Evolutionary conservation across 805 yeast species (phyloP).

Genomic region (Metschnikowia santaceciliae): DNA sequence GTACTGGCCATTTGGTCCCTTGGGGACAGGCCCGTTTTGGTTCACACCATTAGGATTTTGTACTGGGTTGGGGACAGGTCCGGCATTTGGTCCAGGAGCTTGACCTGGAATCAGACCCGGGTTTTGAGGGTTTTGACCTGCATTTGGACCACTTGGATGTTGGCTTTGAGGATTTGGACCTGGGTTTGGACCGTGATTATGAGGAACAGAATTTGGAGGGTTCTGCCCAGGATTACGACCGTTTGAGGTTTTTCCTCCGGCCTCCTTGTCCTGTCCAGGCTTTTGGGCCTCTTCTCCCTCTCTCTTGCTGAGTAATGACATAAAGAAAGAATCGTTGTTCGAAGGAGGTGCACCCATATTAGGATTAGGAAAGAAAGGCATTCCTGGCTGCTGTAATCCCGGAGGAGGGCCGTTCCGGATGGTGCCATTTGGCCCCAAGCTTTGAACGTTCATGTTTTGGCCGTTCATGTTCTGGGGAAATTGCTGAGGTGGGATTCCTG

Average conservation of each 20-base stretch:
- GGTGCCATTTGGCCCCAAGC: not conserved
- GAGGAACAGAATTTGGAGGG: not conserved
- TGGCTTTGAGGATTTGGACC: not conserved
- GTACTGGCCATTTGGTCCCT: slow-evolving; percentile 2
- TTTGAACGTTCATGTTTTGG: not conserved
- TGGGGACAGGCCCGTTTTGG: not conserved
- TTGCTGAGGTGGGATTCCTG: slow-evolving; percentile 1
- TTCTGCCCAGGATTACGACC: not conserved
- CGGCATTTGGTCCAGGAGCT: not conserved
- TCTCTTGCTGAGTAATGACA: slow-evolving; percentile 42
- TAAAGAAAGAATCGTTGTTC: slow-evolving; percentile 43
- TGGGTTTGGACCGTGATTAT: not conserved
- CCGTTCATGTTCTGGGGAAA: not conserved
- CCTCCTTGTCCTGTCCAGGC: not conserved
- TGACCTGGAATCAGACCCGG: not conserved
- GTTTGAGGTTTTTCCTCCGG: not conserved
- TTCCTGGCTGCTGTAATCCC: not conserved
- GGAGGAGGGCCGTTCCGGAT: slow-evolving; percentile 2
- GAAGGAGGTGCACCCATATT: slow-evolving; percentile 1
- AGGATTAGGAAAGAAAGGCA: slow-evolving; percentile 16
- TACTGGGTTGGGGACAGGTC: not conserved
- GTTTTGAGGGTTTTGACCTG: not conserved
- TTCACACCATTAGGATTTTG: not conserved
- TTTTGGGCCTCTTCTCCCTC: slow-evolving; percentile 7
- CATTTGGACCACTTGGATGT: not conserved